phyloP scores from a whole-genome alignment of 2,329 filamentous ascomycete species.

The Colletotrichum liriopes region DNA sequence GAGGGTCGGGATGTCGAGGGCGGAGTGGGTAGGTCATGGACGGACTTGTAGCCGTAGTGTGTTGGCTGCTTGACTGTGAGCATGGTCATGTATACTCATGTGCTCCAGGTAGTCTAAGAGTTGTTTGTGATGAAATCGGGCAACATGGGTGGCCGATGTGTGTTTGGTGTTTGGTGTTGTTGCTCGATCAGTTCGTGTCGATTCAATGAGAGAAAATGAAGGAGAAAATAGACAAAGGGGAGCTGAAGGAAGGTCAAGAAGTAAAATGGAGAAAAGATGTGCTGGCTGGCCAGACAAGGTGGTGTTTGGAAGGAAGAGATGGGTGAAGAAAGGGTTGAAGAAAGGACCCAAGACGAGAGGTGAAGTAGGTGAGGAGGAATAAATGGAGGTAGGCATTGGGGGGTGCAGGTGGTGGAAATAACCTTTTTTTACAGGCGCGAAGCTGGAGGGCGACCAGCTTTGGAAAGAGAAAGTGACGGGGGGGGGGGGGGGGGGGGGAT shows the following conservation, averaged over 20 bases:
- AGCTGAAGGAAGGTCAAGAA: slow-evolving; percentile 45
- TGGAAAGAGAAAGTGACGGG: slow-evolving; percentile 46
- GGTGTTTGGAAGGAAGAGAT: slow-evolving; percentile 23
- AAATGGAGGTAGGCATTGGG: slow-evolving; percentile 34
- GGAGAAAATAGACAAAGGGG: slow-evolving; percentile 30
- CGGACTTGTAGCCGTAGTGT: slow-evolving; percentile 72
- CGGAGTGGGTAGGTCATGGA: slow-evolving; percentile 75
- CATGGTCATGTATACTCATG: slow-evolving; percentile 63
- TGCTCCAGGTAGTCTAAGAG: slow-evolving; percentile 32
- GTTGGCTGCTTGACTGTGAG: slow-evolving; percentile 74
- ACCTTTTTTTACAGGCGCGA: slow-evolving; percentile 55
- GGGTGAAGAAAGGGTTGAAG: slow-evolving; percentile 20
- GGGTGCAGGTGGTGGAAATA: slow-evolving; percentile 51
- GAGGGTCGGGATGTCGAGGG: slow-evolving; percentile 70
- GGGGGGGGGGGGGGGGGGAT: slow-evolving; percentile 10
- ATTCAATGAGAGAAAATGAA: slow-evolving; percentile 24
- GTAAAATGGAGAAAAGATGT: slow-evolving; percentile 45
- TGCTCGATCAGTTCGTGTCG: slow-evolving; percentile 3
- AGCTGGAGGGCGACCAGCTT: slow-evolving; percentile 57
- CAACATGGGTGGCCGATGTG: slow-evolving; percentile 34
- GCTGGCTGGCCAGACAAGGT: slow-evolving; percentile 42
- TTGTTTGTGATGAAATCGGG: slow-evolving; percentile 12
- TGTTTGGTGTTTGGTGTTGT: slow-evolving; percentile 11
- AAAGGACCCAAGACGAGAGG: slow-evolving; percentile 19
- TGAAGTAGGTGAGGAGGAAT: slow-evolving; percentile 30